Conservation (phyloP, 768 basidiomycete species). For the Termitomyces sp. region DNA sequence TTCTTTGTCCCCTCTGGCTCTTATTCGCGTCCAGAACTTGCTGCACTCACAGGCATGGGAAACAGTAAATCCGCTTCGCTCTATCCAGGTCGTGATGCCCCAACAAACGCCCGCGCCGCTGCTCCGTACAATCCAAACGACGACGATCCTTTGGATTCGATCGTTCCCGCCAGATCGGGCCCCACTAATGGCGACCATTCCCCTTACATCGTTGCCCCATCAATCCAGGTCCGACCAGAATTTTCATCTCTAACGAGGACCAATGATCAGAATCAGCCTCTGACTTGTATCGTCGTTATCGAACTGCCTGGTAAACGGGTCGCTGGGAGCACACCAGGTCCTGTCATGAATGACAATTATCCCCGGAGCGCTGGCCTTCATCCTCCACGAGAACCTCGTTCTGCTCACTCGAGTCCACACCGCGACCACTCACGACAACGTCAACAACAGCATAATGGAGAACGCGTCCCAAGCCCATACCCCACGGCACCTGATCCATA, state of each 20-base stretch:
- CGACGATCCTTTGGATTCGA: conserved; percentile 79
- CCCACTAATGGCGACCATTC: conserved; percentile 39
- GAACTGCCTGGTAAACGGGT: conserved; percentile 81
- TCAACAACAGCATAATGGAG: conserved; percentile 18
- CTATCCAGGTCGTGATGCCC: conserved; percentile 69
- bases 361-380: conserved; percentile 22
- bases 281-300: conserved; percentile 92
- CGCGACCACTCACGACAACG: conserved; percentile 27
- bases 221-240: conserved; percentile 92
- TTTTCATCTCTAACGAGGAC: conserved; percentile 77
- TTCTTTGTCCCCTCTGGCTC: conserved; percentile 5
- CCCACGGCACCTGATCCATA: conserved; percentile 28
- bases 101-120: conserved; percentile 35
- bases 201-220: conserved; percentile 82
- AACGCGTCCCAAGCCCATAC: conserved; percentile 21
- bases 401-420: conserved; percentile 40
- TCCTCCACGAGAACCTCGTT: conserved; percentile 23
- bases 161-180: conserved; percentile 42
- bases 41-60: conserved; percentile 88
- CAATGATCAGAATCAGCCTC: conserved; percentile 65
- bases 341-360: conserved; percentile 46
- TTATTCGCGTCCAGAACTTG: conserved; percentile 60
- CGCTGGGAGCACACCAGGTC: conserved; percentile 45
- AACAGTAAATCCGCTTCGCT: conserved; percentile 48
- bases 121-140: conserved; percentile 65